Percentiles rank a stretch among this genome's conserved stretches.
These are phyloP conservation scores for Balansia obtecta DNA, from an alignment of 2,329 filamentous ascomycete genomes.

Conservation along the genomic window DNA sequence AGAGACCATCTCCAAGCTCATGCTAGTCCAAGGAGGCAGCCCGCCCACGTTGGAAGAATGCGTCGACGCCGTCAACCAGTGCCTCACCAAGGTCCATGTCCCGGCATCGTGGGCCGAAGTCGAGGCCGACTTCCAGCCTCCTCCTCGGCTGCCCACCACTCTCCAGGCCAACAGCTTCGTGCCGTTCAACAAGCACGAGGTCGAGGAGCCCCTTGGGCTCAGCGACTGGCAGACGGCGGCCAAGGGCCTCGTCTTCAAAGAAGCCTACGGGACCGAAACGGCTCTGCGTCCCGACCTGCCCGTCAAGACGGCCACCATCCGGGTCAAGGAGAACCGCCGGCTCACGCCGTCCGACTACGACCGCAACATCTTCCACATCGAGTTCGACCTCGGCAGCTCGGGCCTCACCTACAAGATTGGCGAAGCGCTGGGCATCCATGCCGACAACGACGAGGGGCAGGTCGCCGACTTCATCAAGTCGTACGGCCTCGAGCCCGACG, in stretches of 20 bases:
- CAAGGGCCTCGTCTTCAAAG: slow-evolving; percentile 85
- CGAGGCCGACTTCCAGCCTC: slow-evolving; percentile 37
- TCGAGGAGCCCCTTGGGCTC: slow-evolving; percentile 52
- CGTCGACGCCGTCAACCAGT: slow-evolving; percentile 54
- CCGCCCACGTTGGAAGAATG: slow-evolving; percentile 37
- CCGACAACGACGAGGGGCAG: slow-evolving; percentile 74
- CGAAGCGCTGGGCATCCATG: slow-evolving; percentile 91
- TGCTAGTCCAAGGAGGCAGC: slow-evolving; percentile 43
- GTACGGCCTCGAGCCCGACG: slow-evolving; percentile 73
- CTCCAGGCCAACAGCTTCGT: slow-evolving; percentile 73
- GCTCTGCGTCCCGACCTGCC: slow-evolving; percentile 73
- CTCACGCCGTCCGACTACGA: slow-evolving; percentile 83
- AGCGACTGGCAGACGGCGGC: slow-evolving; percentile 73
- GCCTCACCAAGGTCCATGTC: slow-evolving; percentile 61
- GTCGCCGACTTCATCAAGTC: slow-evolving; percentile 78
- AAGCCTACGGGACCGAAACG: slow-evolving; percentile 68
- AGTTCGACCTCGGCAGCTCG: slow-evolving; percentile 87
- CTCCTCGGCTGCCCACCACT: slow-evolving; percentile 43
- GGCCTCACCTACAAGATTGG: slow-evolving; percentile 94
- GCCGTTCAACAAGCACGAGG: slow-evolving; percentile 63
- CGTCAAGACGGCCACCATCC: slow-evolving; percentile 76
- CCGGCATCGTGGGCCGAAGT: slow-evolving; percentile 70
- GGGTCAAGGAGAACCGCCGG: slow-evolving; percentile 89
- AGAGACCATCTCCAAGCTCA: slow-evolving; percentile 54
- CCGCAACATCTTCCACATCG: slow-evolving; percentile 99